Base-by-base conservation (phyloP, 192 early-diverging fungal species). In the Coemansia sp. region DNA sequence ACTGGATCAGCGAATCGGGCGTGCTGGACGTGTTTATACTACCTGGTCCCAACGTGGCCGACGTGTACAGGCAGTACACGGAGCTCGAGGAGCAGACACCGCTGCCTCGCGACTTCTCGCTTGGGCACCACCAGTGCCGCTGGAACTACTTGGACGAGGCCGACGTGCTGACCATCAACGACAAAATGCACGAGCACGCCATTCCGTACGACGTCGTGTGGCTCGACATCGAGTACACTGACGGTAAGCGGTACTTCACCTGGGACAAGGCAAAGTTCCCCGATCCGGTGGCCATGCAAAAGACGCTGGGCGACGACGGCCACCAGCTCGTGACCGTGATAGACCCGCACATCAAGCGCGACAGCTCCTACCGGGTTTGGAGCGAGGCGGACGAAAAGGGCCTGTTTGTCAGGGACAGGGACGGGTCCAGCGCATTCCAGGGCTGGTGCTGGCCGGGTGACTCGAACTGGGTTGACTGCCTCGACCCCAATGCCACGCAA, bases 181-280 rank as follows among this genome's bases (percentile, higher is more conserved):
- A 71, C 14, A 82, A 85, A 35, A 91, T 99, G 76, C 93, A 99
- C 56, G 74, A 82, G 47, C 56, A 90, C 57, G 85, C 86, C 27
- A 94, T 99, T 42, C 95, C 96, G 6, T 92, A 92, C 57, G 96
- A 99, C 76, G 95, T 98, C 1, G 78, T 99, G 26, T 99, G 96
- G 96, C 71, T 99, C 41, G 96, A 99, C 72, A 99, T 99, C 70
- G 96, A 99, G 57, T 91, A 99, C 56, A 98, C 95, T n/a, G 90
- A 98, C 65, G 87, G 86, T 30, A 99, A 98, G 80, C 76, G 83
- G 23, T 99, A 99, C 61, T 94, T 94, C 59, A 99, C 95, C 0
- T 99, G 95, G 95, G 95, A 99, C 64, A 41, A 56, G 5, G 60
- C 65, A 36, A 96, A 98, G 67, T 99, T 99, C 74, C 80, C 94